A percentile compares a stretch with the other conserved stretches of the same genome.
These are phyloP conservation scores for Simmondsia chinensis DNA, from an alignment of 148 eudicot species.

Conservation along the genomic window DNA sequence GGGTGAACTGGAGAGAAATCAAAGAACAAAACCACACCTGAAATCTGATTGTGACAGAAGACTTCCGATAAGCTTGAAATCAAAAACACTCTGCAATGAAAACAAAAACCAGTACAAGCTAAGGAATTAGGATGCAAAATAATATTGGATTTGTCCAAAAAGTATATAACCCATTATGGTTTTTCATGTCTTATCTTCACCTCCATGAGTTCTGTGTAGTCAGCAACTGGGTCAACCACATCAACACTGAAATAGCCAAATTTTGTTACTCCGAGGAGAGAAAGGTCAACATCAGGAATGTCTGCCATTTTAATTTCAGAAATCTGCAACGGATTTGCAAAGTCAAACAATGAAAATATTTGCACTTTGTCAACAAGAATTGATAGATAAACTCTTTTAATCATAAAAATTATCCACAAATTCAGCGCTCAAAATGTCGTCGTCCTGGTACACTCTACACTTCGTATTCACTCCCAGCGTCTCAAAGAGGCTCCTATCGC, in stretches of 20 bases:
- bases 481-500: too few relatives aligned
- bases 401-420: too few relatives aligned
- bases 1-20: too few relatives aligned
- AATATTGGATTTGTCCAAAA: too few relatives aligned
- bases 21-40: constrained; percentile 41
- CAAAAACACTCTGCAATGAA: constrained; percentile 79
- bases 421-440: too few relatives aligned
- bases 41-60: constrained; percentile 71
- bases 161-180: too few relatives aligned
- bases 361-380: too few relatives aligned
- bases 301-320: constrained; percentile 89
- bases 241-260: constrained; percentile 80
- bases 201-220: constrained; percentile 91
- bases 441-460: too few relatives aligned
- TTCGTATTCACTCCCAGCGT: too few relatives aligned
- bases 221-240: constrained; percentile 94
- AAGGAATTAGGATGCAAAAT: too few relatives aligned
- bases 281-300: constrained; percentile 82
- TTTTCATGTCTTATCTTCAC: constrained; percentile 24
- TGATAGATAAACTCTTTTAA: too few relatives aligned
- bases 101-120: not conserved
- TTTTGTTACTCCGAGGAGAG: constrained; percentile 54
- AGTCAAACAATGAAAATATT: too few relatives aligned
- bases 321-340: constrained; percentile 45
- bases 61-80: constrained; percentile 74